A percentile compares a stretch with the other conserved stretches of the same genome.
These are phyloP conservation scores for Acer yangbiense DNA, from an alignment of 345 rosid genomes.

Conservation along the genomic window DNA sequence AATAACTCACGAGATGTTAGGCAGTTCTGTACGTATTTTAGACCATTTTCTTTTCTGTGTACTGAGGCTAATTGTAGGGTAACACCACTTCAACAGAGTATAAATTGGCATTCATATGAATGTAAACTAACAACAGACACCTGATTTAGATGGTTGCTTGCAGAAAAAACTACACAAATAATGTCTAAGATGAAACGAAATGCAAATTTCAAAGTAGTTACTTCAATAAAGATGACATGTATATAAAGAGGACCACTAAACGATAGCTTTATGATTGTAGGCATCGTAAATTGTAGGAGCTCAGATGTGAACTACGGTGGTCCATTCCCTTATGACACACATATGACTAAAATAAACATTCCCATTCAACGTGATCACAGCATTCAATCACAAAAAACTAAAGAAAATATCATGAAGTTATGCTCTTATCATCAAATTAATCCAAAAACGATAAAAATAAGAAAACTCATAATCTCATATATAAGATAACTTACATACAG, in stretches of 20 bases:
- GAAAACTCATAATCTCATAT: constrained; percentile 2
- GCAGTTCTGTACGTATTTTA: too few species aligned
- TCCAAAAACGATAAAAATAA: constrained; percentile 1
- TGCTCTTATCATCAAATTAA: constrained; percentile 1
- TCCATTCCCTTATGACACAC: not conserved
- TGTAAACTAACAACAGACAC: too few species aligned
- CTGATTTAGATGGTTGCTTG: too few species aligned
- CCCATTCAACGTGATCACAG: constrained; percentile 4
- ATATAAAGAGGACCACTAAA: not conserved
- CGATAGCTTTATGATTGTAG: constrained; percentile 5
- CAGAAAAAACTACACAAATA: too few species aligned
- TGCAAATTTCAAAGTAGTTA: too few species aligned
- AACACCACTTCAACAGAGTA: too few species aligned
- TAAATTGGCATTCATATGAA: too few species aligned
- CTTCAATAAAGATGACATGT: too few species aligned
- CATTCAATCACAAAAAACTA: constrained; percentile 5
- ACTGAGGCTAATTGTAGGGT: too few species aligned
- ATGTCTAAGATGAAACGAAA: too few species aligned
- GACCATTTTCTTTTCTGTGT: too few species aligned
- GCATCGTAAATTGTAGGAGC: not conserved
- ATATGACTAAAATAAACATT: not conserved
- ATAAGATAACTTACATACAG: constrained; percentile 82
- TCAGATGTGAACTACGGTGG: not conserved
- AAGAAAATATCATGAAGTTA: not conserved
- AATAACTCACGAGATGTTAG: too few species aligned